Conservation (phyloP, 202 grass and related monocot genomes). For the Zoysia matrella region DNA sequence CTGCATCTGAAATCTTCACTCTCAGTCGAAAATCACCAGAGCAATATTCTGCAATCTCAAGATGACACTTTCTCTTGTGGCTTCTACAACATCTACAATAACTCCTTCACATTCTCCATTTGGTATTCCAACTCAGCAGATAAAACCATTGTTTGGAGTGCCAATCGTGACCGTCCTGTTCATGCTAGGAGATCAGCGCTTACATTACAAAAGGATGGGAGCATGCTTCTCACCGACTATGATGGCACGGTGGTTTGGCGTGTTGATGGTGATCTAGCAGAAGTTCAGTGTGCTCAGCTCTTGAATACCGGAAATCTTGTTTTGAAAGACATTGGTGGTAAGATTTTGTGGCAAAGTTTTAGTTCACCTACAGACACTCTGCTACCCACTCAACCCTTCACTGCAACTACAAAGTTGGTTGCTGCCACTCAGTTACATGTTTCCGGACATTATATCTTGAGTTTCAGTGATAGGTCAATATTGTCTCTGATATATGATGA, state of each 20-base stretch:
- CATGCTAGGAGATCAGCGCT: constrained; percentile 44
- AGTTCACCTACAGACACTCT: constrained; percentile 64
- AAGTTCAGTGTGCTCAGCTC: constrained; percentile 42
- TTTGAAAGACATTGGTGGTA: constrained; percentile 33
- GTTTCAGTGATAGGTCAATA: constrained; percentile 54
- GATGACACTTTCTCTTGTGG: constrained; percentile 72
- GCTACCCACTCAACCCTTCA: constrained; percentile 50
- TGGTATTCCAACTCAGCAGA: constrained; percentile 52
- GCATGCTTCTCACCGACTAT: constrained; percentile 57
- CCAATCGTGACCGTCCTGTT: constrained; percentile 56
- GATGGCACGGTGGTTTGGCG: constrained; percentile 50
- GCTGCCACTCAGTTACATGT: constrained; percentile 32
- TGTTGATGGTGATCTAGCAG: neutral
- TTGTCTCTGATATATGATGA: constrained; percentile 56
- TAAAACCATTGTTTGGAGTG: constrained; percentile 58
- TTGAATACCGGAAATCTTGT: constrained; percentile 55
- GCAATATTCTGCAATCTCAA: neutral
- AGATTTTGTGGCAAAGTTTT: constrained; percentile 60
- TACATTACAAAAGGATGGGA: constrained; percentile 48
- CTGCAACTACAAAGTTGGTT: constrained; percentile 33
- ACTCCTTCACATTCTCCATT: constrained; percentile 65
- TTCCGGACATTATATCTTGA: constrained; percentile 49
- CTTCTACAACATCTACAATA: constrained; percentile 47
- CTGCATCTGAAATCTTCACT: constrained; percentile 9
- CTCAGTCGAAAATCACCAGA: neutral